Evolutionary conservation across 2,329 filamentous ascomycete species (phyloP).

Genomic region (Cercospora sesami): DNA sequence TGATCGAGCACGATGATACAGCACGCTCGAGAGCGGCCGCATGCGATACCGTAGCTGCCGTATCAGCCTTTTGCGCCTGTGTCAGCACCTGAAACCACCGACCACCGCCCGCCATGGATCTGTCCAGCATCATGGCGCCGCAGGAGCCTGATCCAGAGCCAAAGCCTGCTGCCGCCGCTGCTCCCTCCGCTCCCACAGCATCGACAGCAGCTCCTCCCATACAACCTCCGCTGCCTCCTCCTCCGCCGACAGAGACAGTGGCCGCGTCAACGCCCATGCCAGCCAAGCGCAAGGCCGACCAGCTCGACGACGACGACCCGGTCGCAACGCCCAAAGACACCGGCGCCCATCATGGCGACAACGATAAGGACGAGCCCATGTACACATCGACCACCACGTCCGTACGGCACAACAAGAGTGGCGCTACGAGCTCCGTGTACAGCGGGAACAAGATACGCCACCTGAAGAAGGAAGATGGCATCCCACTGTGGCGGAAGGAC

Average conservation of each 20-base stretch:
- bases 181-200: conserved; percentile 7
- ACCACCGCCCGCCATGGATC: conserved; percentile 12
- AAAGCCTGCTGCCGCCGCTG: background rate
- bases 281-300: conserved; percentile 25
- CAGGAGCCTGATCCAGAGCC: conserved; percentile 12
- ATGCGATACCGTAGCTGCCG: background rate
- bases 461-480: conserved; percentile 84
- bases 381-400: conserved; percentile 54
- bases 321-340: conserved; percentile 20
- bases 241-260: conserved; percentile 6
- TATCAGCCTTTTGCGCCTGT: conserved; percentile 13
- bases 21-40: background rate
- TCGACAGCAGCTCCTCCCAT: conserved; percentile 9
- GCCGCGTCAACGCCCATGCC: conserved; percentile 21
- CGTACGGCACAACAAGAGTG: conserved; percentile 63
- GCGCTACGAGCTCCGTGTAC: conserved; percentile 65
- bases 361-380: conserved; percentile 33
- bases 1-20: conserved; percentile 4
- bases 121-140: conserved; percentile 10
- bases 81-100: conserved; percentile 15
- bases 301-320: conserved; percentile 24
- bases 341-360: conserved; percentile 10
- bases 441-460: conserved; percentile 77
- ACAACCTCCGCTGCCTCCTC: conserved; percentile 18
- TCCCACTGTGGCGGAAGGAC: conserved; percentile 81